These are phyloP conservation scores for Boletus tylopilopsis DNA, from an alignment of 768 basidiomycete species.

Conservation along the genomic window DNA sequence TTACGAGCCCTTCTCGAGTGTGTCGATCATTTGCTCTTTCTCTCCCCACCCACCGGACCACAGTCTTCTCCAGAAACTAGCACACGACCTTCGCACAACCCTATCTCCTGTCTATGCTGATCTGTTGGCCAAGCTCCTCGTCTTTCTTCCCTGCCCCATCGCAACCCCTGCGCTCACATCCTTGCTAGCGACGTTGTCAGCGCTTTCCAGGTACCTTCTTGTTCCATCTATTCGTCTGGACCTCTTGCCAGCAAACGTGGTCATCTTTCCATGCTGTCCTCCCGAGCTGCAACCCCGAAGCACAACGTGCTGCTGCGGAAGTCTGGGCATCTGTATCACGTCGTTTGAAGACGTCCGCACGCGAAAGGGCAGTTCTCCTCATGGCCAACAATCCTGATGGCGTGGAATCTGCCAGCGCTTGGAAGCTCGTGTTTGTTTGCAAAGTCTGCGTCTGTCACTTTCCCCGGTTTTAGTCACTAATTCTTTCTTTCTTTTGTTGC, in stretches of 20 bases:
- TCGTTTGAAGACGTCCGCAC: slow-evolving; percentile 57
- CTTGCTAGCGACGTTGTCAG: slow-evolving; percentile 64
- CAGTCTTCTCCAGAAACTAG: slow-evolving; percentile 75
- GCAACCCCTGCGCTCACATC: slow-evolving; percentile 56
- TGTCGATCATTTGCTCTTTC: slow-evolving; percentile 21
- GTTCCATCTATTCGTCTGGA: slow-evolving; percentile 55
- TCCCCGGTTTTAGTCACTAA: background rate
- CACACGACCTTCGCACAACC: slow-evolving; percentile 78
- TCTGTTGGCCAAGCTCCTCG: slow-evolving; percentile 53
- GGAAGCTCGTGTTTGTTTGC: slow-evolving; percentile 75
- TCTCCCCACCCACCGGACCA: slow-evolving; percentile 8
- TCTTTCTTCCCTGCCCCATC: slow-evolving; percentile 54
- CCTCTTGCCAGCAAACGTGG: slow-evolving; percentile 63
- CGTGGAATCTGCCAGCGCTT: slow-evolving; percentile 63
- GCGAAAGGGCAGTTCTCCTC: slow-evolving; percentile 53
- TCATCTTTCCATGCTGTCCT: slow-evolving; percentile 44
- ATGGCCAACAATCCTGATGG: slow-evolving; percentile 49
- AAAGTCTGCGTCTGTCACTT: slow-evolving; percentile 44
- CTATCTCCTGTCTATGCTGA: slow-evolving; percentile 58
- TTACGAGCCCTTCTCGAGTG: slow-evolving; percentile 77
- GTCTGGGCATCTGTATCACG: slow-evolving; percentile 82
- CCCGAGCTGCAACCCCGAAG: slow-evolving; percentile 61
- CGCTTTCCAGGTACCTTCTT: slow-evolving; percentile 69
- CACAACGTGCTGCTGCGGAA: slow-evolving; percentile 77
- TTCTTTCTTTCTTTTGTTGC: background rate